phyloP scores from a whole-genome alignment of 2,329 filamentous ascomycete genomes.

The Apiospora malaysiana region DNA sequence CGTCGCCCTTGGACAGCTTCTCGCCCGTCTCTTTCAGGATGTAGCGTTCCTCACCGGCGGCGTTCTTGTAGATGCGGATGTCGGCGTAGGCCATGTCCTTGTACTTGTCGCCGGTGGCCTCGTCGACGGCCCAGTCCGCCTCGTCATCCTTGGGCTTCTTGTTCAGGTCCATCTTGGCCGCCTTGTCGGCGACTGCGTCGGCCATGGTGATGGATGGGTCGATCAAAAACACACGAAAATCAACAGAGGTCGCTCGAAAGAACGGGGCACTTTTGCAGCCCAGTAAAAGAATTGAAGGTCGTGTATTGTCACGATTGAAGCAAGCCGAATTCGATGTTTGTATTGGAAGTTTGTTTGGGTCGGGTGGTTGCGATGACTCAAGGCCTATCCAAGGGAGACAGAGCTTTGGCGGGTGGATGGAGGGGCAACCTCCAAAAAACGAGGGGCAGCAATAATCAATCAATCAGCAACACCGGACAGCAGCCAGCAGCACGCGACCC shows the following conservation, averaged over 20 bases:
- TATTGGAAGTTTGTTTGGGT: neutral
- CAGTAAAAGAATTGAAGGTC: neutral
- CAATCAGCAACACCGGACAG: neutral
- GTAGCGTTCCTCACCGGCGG: slow-evolving; percentile 5
- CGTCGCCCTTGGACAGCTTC: slow-evolving; percentile 67
- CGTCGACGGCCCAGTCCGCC: slow-evolving; percentile 6
- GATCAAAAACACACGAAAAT: neutral
- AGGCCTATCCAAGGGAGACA: neutral
- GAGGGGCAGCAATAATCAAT: slow-evolving; percentile 1
- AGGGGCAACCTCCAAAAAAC: neutral
- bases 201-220: slow-evolving; percentile 5
- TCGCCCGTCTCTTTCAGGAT: slow-evolving; percentile 61
- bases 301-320: neutral
- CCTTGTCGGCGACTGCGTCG: slow-evolving; percentile 15
- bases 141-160: slow-evolving; percentile 18
- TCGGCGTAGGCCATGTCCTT: slow-evolving; percentile 17
- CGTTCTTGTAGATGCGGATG: slow-evolving; percentile 15
- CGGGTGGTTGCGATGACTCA: neutral
- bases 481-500: neutral
- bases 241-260: neutral
- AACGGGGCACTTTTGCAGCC: neutral
- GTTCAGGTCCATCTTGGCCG: slow-evolving; percentile 18
- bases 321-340: neutral
- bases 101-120: slow-evolving; percentile 16
- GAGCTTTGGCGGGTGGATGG: neutral